Base-by-base conservation (phyloP, 2,329 filamentous ascomycete genomes). In the Beauveria brongniartii region DNA sequence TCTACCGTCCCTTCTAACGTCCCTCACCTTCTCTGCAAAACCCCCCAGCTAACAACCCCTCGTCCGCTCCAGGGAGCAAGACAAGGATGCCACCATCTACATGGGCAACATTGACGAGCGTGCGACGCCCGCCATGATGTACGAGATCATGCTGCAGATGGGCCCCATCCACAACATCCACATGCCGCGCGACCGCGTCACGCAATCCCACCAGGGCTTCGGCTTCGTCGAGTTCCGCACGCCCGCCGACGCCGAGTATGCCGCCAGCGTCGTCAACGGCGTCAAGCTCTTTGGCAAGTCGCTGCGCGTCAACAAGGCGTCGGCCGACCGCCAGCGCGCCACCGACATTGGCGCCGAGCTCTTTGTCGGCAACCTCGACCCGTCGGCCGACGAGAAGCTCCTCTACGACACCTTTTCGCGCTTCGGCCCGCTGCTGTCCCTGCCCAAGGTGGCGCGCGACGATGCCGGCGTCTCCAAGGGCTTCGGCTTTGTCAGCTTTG, bases 81-180 rank as follows among this genome's bases (percentile, higher is more conserved):
- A 97, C 77, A 97, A 97, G 76, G 93, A 97, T 77, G 92, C 92
- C 68, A 97, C 94, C 47, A 90, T 97, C 73, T 99, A 99, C 75
- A 91, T 97, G 68, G 94, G 94, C 72, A 97, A 97, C 75, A 91
- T 99, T 70, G 94, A 99, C 78, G 94, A 99, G 80, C 91, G 94
- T 74, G 90, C 94, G 66, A 89, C 88, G 52, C 91, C 96, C 72
- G 87, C 89, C 68, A 83, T 96, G 67, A 86, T 99, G 67, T 97
- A 94, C 88, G 94, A 99, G 80, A 83, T 99, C 69, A 97, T 97
- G 92, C 87, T 97, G 61, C 94, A 99, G 79, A 92, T 92, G 73
- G 94, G 94, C 60, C 92, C 93, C 68, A 95, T 99, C 69, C 91
- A 96, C 72, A 97, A 97, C 76, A 93, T 99, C 65, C 94, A 99